Evolutionary conservation across 192 early-diverging fungal species (phyloP).

Genomic region (Fimicolochytrium jonesii): DNA sequence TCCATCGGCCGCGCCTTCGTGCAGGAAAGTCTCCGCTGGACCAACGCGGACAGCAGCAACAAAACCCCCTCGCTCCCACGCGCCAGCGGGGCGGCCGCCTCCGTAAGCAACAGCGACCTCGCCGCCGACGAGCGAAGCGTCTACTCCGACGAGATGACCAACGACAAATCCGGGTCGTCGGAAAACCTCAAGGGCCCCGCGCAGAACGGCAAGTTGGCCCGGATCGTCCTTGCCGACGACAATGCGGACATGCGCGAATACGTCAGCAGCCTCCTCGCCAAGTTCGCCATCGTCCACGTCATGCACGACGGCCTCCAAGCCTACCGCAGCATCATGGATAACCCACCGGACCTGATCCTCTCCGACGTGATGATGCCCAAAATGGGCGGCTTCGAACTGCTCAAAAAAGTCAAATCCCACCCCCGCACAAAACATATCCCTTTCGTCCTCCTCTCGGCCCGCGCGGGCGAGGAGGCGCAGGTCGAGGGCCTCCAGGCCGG

Average conservation of each 20-base stretch:
- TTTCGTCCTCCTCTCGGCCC: neutral
- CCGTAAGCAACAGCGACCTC: too few relatives aligned
- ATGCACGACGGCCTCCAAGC: neutral
- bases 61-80: neutral
- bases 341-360: neutral
- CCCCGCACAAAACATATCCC: neutral
- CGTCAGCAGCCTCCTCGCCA: neutral
- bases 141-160: too few relatives aligned
- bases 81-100: too few relatives aligned
- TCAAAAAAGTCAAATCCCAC: neutral
- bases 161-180: too few relatives aligned
- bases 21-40: neutral
- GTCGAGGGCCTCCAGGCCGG: slow-evolving; percentile 5
- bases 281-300: neutral
- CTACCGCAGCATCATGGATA: neutral
- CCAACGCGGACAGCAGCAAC: neutral
- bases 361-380: slow-evolving; percentile 14
- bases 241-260: slow-evolving; percentile 1
- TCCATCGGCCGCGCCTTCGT: neutral
- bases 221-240: slow-evolving; percentile 6
- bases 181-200: too few relatives aligned
- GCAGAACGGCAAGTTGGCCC: neutral
- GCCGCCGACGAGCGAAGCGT: too few relatives aligned
- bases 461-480: slow-evolving; percentile 2
- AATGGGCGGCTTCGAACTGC: neutral